A percentile compares a stretch with the other conserved stretches of the same genome.
These are phyloP conservation scores for Dissophora ornata DNA, from an alignment of 192 early-diverging fungal species.

Conservation along the genomic window DNA sequence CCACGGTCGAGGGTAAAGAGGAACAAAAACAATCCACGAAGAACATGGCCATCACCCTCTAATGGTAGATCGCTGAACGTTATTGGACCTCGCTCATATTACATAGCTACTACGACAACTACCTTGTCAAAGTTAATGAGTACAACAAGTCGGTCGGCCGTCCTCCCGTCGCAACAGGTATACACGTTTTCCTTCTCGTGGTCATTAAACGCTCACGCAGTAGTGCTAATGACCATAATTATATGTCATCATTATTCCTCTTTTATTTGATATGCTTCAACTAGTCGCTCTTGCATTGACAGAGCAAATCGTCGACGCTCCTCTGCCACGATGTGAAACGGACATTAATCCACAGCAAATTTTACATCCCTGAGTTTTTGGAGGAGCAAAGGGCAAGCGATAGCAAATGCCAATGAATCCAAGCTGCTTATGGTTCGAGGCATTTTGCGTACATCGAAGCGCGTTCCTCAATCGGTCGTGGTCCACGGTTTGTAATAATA, in stretches of 20 bases:
- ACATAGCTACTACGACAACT: conserved; percentile 70
- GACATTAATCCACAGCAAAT: conserved; percentile 50
- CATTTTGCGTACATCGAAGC: too few species aligned
- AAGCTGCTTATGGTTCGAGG: too few species aligned
- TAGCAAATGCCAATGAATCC: too few species aligned
- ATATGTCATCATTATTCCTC: neutral
- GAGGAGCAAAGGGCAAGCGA: too few species aligned
- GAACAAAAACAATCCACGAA: neutral
- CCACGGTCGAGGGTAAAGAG: conserved; percentile 69
- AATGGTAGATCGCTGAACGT: too few species aligned
- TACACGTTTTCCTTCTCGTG: too few species aligned
- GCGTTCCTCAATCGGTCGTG: too few species aligned
- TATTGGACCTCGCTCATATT: neutral
- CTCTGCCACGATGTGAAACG: conserved; percentile 40
- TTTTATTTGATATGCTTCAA: neutral
- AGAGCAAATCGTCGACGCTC: conserved; percentile 57
- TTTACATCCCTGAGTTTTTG: conserved; percentile 6
- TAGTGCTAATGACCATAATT: too few species aligned
- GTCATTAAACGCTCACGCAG: too few species aligned
- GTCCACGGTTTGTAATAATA: too few species aligned
- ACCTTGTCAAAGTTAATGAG: conserved; percentile 50
- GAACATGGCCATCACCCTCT: too few species aligned
- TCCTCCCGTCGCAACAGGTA: conserved; percentile 56
- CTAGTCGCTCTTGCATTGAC: conserved; percentile 59
- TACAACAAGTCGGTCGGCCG: conserved; percentile 37